Percentiles rank a stretch among this genome's conserved stretches.
phyloP scores from a whole-genome alignment of 352 stramenopile genomes.

The Pythium volutum region DNA sequence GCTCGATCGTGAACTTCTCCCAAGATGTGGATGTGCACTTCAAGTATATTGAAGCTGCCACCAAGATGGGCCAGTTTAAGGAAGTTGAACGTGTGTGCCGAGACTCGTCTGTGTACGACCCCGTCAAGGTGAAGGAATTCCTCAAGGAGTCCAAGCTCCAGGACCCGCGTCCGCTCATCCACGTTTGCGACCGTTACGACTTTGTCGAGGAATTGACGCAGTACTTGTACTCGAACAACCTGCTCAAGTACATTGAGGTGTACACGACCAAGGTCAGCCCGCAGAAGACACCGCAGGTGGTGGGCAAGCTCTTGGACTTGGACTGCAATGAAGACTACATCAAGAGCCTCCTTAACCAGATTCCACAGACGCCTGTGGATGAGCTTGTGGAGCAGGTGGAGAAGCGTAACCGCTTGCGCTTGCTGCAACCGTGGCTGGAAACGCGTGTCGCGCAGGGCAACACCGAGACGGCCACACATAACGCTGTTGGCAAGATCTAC shows the following conservation, averaged over 20 bases:
- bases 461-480: conserved; percentile 98
- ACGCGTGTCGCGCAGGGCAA: conserved; percentile 98
- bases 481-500: conserved; percentile 99
- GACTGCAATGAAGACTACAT: conserved; percentile 99
- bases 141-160: conserved; percentile 99
- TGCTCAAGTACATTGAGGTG: conserved; percentile 99
- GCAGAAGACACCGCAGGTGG: conserved; percentile 97
- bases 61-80: conserved; percentile 99
- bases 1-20: conserved; percentile 98
- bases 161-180: conserved; percentile 98
- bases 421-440: conserved; percentile 99
- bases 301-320: conserved; percentile 98
- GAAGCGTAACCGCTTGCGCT: conserved; percentile 97
- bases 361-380: conserved; percentile 94
- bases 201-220: conserved; percentile 99
- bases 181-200: conserved; percentile 99
- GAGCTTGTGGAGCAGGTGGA: conserved; percentile 99
- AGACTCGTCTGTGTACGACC: conserved; percentile 99
- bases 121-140: conserved; percentile 99
- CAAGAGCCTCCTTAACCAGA: conserved; percentile 99
- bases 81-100: conserved; percentile 99
- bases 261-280: conserved; percentile 98
- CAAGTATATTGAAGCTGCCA: conserved; percentile 99
- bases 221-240: conserved; percentile 99
- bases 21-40: conserved; percentile 99